Evolutionary conservation across 305 asterid species (phyloP).

Genomic region (Rubia balearica): DNA sequence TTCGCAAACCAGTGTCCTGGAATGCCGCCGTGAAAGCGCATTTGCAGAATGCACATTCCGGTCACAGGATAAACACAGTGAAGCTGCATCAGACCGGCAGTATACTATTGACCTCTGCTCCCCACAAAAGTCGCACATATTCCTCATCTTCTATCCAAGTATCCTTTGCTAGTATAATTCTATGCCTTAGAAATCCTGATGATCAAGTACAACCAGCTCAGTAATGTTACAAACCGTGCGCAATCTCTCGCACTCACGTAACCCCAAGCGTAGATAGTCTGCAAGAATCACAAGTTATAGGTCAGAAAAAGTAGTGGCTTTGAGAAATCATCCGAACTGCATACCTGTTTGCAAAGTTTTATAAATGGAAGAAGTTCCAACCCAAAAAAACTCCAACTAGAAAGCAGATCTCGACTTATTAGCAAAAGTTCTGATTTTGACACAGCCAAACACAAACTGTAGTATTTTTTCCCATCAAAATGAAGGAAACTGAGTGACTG

Average conservation of each 20-base stretch:
- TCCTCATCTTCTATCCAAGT: slow-evolving; percentile 38
- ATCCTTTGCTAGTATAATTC: slow-evolving; percentile 14
- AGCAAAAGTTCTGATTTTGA: slow-evolving; percentile 3
- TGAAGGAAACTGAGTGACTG: slow-evolving; percentile 6
- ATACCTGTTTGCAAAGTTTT: background rate
- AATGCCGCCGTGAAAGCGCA: slow-evolving; percentile 77
- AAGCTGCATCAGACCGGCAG: slow-evolving; percentile 78
- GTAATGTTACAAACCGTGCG: background rate
- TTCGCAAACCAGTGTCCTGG: slow-evolving; percentile 77
- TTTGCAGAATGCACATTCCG: slow-evolving; percentile 81
- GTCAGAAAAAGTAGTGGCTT: slow-evolving; percentile 6
- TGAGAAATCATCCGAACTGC: background rate
- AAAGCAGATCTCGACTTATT: slow-evolving; percentile 15
- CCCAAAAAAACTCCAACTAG: slow-evolving; percentile 13
- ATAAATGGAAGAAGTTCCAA: background rate
- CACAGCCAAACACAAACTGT: slow-evolving; percentile 12
- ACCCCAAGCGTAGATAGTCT: slow-evolving; percentile 11
- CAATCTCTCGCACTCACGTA: background rate
- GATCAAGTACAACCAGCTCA: slow-evolving; percentile 11
- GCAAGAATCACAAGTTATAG: slow-evolving; percentile 5
- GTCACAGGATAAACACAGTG: slow-evolving; percentile 76
- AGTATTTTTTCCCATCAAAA: slow-evolving; percentile 10
- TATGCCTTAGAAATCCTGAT: slow-evolving; percentile 3
- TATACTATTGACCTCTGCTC: slow-evolving; percentile 70
- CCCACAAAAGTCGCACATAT: slow-evolving; percentile 68